A percentile compares a stretch with the other conserved stretches of the same genome.
Conservation (phyloP, 2,329 filamentous ascomycete genomes). For the Calonectria crousiana region DNA sequence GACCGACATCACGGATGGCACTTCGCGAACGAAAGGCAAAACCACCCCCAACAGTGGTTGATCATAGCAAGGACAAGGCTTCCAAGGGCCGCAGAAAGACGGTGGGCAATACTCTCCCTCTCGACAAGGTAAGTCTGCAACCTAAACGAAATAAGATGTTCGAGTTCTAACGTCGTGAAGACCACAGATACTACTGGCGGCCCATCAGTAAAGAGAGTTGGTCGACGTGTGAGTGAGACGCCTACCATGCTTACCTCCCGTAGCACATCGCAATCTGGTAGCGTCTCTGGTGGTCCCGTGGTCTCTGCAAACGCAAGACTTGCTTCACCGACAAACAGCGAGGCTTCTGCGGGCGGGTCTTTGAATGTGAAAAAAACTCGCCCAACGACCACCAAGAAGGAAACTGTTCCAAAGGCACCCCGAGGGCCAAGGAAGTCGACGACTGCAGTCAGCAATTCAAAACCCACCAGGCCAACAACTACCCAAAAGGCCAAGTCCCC, state of each 20-base stretch:
- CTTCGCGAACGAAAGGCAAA: slow-evolving; percentile 78
- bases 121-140: slow-evolving; percentile 45
- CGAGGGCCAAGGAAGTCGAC: slow-evolving; percentile 53
- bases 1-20: slow-evolving; percentile 74
- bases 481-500: slow-evolving; percentile 25
- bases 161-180: slow-evolving; percentile 40
- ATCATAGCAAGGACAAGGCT: slow-evolving; percentile 47
- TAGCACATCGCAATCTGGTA: slow-evolving; percentile 20
- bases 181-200: slow-evolving; percentile 40
- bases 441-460: slow-evolving; percentile 31
- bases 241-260: slow-evolving; percentile 50
- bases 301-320: slow-evolving; percentile 48
- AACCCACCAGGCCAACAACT: slow-evolving; percentile 20
- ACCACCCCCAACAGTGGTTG: slow-evolving; percentile 65
- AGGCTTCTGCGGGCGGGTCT: slow-evolving; percentile 52
- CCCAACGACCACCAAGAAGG: slow-evolving; percentile 57
- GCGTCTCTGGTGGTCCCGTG: slow-evolving; percentile 20
- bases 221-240: slow-evolving; percentile 64
- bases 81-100: slow-evolving; percentile 70
- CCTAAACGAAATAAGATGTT: background rate
- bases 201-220: slow-evolving; percentile 50
- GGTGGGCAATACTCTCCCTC: slow-evolving; percentile 57
- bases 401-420: slow-evolving; percentile 49
- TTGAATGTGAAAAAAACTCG: slow-evolving; percentile 72
- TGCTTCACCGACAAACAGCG: slow-evolving; percentile 56